phyloP scores from a whole-genome alignment of 1,284 basidiomycete species.

The Stereum hirsutum region DNA sequence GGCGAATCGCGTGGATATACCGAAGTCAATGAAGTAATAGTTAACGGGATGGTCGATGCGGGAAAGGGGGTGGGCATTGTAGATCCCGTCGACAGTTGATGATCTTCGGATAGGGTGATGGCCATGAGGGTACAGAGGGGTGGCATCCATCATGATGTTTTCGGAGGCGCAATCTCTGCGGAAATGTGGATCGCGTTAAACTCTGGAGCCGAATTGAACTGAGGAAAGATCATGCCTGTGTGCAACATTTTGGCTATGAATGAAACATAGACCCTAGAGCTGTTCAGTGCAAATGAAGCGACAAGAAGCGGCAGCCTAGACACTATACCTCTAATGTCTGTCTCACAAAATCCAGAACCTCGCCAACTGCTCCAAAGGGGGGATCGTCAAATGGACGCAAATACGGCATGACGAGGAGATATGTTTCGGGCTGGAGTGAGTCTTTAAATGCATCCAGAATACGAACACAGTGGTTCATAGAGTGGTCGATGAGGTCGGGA shows the following conservation, averaged over 20 bases:
- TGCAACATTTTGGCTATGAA: constrained; percentile 17
- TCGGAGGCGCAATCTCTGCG: constrained; percentile 16
- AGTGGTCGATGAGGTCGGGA: constrained; percentile 10
- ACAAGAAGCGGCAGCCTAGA: background rate
- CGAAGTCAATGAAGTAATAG: constrained; percentile 23
- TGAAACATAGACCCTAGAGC: constrained; percentile 16
- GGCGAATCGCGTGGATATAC: constrained; percentile 11
- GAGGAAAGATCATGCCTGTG: constrained; percentile 13
- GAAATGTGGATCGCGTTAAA: background rate
- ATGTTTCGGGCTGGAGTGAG: constrained; percentile 8
- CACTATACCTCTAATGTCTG: constrained; percentile 18
- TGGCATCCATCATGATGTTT: constrained; percentile 23
- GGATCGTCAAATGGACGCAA: constrained; percentile 14
- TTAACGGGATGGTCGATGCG: constrained; percentile 10
- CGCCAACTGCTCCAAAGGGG: constrained; percentile 15
- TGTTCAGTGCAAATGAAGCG: background rate
- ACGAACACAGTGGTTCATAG: constrained; percentile 18
- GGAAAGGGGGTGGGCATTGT: constrained; percentile 1
- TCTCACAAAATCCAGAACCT: constrained; percentile 17
- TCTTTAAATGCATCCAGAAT: constrained; percentile 16
- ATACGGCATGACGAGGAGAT: constrained; percentile 19
- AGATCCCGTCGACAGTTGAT: constrained; percentile 7
- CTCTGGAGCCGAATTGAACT: background rate
- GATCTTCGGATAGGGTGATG: constrained; percentile 15
- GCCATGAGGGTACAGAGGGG: constrained; percentile 15